A percentile compares a stretch with the other conserved stretches of the same genome.
Evolutionary conservation across 768 basidiomycete genomes (phyloP).

Genomic region (Albatrellus ellisii): DNA sequence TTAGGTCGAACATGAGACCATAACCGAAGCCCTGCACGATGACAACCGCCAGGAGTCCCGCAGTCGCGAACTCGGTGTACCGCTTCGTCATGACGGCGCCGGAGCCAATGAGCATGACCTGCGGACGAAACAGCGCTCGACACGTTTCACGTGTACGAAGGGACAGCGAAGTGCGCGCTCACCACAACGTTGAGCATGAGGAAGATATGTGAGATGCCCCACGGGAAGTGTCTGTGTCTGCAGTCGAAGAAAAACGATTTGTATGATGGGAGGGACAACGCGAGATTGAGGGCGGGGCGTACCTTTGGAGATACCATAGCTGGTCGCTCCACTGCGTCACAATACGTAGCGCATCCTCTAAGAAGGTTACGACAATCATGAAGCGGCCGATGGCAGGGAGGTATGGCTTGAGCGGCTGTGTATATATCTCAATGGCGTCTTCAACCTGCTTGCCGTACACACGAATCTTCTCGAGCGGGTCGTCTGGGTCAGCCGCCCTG

Average conservation of each 20-base stretch:
- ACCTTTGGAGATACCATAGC: conserved; percentile 97
- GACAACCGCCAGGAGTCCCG: conserved; percentile 83
- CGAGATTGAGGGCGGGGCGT: conserved; percentile 20
- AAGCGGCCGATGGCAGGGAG: conserved; percentile 93
- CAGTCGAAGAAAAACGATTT: not conserved
- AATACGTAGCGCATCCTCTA: conserved; percentile 93
- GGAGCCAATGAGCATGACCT: conserved; percentile 88
- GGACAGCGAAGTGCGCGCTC: conserved; percentile 23
- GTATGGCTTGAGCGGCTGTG: conserved; percentile 88
- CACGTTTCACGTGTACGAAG: not conserved
- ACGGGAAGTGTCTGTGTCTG: conserved; percentile 91
- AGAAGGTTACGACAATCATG: conserved; percentile 94
- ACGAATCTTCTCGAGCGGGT: conserved; percentile 69
- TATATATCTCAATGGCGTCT: conserved; percentile 85
- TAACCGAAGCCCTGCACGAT: conserved; percentile 96
- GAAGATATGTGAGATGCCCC: conserved; percentile 92
- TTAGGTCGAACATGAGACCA: conserved; percentile 98
- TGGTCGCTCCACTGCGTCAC: conserved; percentile 94
- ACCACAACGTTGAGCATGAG: conserved; percentile 85
- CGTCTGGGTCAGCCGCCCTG: conserved; percentile 69
- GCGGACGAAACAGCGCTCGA: conserved; percentile 1
- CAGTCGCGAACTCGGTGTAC: conserved; percentile 80
- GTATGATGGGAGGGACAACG: conserved; percentile 8
- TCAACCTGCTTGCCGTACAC: conserved; percentile 66
- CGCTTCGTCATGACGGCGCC: conserved; percentile 77